Evolutionary conservation across 148 eudicot genomes (phyloP), one percentile per base, ranked within the genome.

Genomic region (Salicornia ramosissima): DNA sequence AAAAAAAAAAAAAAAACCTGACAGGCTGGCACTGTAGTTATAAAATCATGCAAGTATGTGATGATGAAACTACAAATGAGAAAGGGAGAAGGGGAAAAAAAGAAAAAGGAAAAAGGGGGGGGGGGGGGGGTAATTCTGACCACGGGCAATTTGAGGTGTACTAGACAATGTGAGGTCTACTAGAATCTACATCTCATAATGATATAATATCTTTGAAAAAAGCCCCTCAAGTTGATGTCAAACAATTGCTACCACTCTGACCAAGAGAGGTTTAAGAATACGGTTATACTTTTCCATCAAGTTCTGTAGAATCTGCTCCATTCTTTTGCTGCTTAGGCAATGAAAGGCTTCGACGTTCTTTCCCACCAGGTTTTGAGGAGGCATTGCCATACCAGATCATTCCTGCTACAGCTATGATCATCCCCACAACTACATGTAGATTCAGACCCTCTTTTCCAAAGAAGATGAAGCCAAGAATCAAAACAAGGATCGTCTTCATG

Each of bases 381-480:
- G 95, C 97, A 67, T 87, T 89, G 46, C 95, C 87, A 56, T 91
- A 91, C 97, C 95, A 91, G 16, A 91, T 71, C 97, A 91, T 91
- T 30, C 97, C 97, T 16, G 84, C 39, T 21, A 91, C 88, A 33
- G 97, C 97, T 68, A 91, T 89, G 71, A 86, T 74, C 97, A 91
- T 91, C 36, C 97, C 97, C 46, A 91, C 4, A 11, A 91, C 92
- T 34, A 91, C 97, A 16, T 91, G 97, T 28, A 80, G n/a, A 76
- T 91, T 91, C 8, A 91, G 90, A 49, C 97, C 97, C 71, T 91
- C 97, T 75, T 86, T 89, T 3, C 97, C 97, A 10, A 91, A 91
- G 72, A 92, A 86, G 63, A 89, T 55, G 74, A 92, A 92, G 22
- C 96, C 97, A 6, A 92, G 88, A 67, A 89, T 86, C 78, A 92